Conservation (phyloP, 2,329 filamentous ascomycete genomes). For the Verticillium klebahnii region DNA sequence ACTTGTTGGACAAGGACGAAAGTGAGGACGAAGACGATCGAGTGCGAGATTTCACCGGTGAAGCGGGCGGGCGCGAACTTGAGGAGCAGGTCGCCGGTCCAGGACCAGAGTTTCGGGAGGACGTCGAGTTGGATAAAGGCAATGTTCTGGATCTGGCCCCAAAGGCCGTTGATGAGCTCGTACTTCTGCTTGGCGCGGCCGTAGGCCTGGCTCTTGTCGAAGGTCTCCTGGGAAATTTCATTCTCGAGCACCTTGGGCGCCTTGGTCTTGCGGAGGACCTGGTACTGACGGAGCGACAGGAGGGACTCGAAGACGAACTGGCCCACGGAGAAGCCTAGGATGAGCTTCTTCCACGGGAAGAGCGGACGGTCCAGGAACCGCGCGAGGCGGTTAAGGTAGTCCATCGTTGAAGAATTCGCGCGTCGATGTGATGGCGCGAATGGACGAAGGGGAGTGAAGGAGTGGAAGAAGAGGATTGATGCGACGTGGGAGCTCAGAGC, state of each 20-base stretch:
- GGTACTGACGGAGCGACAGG: conserved; percentile 86
- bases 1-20: conserved; percentile 80
- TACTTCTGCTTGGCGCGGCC: conserved; percentile 94
- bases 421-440: neutral
- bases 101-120: conserved; percentile 83
- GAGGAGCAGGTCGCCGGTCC: conserved; percentile 71
- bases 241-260: conserved; percentile 82
- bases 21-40: conserved; percentile 83
- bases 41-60: conserved; percentile 88
- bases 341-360: conserved; percentile 97
- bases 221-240: conserved; percentile 85
- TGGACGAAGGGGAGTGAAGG: neutral
- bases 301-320: conserved; percentile 89
- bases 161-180: conserved; percentile 74
- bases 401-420: conserved; percentile 5
- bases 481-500: conserved; percentile 1
- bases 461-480: conserved; percentile 8
- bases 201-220: conserved; percentile 94
- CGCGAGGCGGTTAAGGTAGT: conserved; percentile 59
- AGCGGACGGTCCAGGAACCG: conserved; percentile 82
- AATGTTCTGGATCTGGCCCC: conserved; percentile 82
- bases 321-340: conserved; percentile 88
- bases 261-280: conserved; percentile 72
- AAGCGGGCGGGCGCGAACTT: conserved; percentile 73
- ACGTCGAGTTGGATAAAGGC: conserved; percentile 87